Conservation (phyloP, 2,329 filamentous ascomycete genomes). For the Fusarium illudens region DNA sequence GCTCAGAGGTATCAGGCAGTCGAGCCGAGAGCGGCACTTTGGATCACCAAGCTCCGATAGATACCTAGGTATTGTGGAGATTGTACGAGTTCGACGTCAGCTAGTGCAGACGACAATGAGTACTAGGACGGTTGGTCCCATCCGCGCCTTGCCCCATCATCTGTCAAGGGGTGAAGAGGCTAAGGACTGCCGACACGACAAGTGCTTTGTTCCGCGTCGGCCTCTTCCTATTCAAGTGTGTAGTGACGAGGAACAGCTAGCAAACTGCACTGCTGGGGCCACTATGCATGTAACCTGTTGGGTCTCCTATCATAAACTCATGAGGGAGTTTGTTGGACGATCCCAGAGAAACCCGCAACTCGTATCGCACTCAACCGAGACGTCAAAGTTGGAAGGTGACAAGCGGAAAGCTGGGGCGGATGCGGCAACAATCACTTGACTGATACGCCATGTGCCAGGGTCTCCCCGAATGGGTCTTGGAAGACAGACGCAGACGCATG, state of each 20-base stretch:
- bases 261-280: constrained; percentile 13
- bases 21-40: background rate
- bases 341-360: constrained; percentile 27
- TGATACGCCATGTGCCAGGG: constrained; percentile 41
- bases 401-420: constrained; percentile 18
- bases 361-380: constrained; percentile 25
- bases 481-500: constrained; percentile 26
- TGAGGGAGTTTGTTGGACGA: constrained; percentile 20
- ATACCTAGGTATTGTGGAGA: constrained; percentile 5
- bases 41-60: background rate
- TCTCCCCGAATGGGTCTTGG: constrained; percentile 23
- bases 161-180: constrained; percentile 10
- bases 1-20: background rate
- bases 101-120: background rate
- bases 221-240: constrained; percentile 25
- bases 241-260: background rate
- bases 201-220: constrained; percentile 16
- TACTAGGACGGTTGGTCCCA: constrained; percentile 9
- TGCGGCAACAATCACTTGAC: constrained; percentile 45
- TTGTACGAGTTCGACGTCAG: constrained; percentile 8
- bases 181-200: constrained; percentile 6
- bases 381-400: constrained; percentile 31
- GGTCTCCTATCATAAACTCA: constrained; percentile 15
- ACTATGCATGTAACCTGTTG: constrained; percentile 40
- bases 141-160: constrained; percentile 19